A percentile compares a stretch with the other conserved stretches of the same genome.
phyloP scores from a whole-genome alignment of 129 eudicot species.

The Helianthus tuberosus region DNA sequence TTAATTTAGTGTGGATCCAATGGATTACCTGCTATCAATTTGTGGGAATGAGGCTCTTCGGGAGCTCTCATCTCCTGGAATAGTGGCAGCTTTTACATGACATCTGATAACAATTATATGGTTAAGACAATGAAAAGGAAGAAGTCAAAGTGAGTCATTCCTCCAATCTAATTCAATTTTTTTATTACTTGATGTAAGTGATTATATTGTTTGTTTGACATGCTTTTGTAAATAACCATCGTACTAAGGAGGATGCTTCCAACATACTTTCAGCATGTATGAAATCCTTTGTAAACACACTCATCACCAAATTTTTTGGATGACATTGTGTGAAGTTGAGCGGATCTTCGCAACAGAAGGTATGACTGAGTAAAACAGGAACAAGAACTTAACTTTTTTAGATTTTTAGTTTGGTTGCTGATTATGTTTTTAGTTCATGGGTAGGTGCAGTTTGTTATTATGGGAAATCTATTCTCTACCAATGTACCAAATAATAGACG shows the following conservation, averaged over 20 bases:
- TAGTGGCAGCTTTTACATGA: conserved; percentile 97
- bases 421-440: conserved; percentile 18
- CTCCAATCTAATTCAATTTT: background rate
- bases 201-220: background rate
- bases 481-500: conserved; percentile 73
- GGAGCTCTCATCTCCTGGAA: conserved; percentile 98
- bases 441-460: conserved; percentile 86
- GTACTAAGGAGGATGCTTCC: conserved; percentile 92
- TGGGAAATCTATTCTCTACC: conserved; percentile 87
- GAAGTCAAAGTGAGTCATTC: conserved; percentile 78
- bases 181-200: background rate
- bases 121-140: conserved; percentile 87
- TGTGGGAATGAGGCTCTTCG: conserved; percentile 94
- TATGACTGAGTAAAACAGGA: conserved; percentile 4
- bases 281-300: conserved; percentile 68
- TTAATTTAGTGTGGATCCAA: conserved; percentile 84
- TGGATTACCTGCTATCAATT: conserved; percentile 90
- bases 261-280: conserved; percentile 72
- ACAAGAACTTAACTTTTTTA: background rate
- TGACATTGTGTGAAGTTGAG: conserved; percentile 87
- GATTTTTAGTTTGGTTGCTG: background rate
- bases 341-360: conserved; percentile 89
- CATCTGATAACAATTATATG: conserved; percentile 91
- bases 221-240: conserved; percentile 7
- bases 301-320: conserved; percentile 79